These are phyloP conservation scores for Teratosphaeria destructans DNA, from an alignment of 2,329 filamentous ascomycete species.

Conservation along the genomic window DNA sequence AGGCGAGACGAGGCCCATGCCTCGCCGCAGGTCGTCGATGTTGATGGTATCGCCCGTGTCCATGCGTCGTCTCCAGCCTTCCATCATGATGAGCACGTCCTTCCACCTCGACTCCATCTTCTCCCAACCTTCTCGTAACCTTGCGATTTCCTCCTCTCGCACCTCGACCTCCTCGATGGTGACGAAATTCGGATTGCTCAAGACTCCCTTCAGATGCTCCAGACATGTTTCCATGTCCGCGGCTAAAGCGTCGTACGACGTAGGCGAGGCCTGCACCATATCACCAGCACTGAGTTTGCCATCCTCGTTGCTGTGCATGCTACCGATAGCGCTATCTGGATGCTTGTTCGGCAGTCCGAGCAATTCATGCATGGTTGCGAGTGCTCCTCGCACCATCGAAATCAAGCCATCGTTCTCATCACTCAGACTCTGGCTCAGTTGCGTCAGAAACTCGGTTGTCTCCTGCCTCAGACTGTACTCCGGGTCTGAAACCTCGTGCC, in stretches of 20 bases:
- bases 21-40: slow-evolving; percentile 49
- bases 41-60: slow-evolving; percentile 61
- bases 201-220: slow-evolving; percentile 67
- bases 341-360: slow-evolving; percentile 41
- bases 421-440: slow-evolving; percentile 69
- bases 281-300: slow-evolving; percentile 15
- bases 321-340: slow-evolving; percentile 23
- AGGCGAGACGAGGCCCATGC: slow-evolving; percentile 42
- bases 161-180: slow-evolving; percentile 87
- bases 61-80: slow-evolving; percentile 82
- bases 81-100: slow-evolving; percentile 82
- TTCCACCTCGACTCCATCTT: slow-evolving; percentile 88
- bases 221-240: slow-evolving; percentile 66
- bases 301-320: slow-evolving; percentile 17
- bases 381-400: slow-evolving; percentile 58
- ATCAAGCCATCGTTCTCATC: slow-evolving; percentile 86
- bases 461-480: slow-evolving; percentile 68
- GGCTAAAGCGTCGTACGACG: slow-evolving; percentile 58
- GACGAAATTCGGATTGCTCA: slow-evolving; percentile 94
- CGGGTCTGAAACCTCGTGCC: slow-evolving; percentile 40
- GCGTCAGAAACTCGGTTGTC: slow-evolving; percentile 82
- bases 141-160: slow-evolving; percentile 82
- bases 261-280: slow-evolving; percentile 39
- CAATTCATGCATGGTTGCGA: slow-evolving; percentile 57
- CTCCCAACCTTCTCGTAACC: slow-evolving; percentile 77